phyloP scores from a whole-genome alignment of 1,284 basidiomycete genomes.

The Ustilago nuda region DNA sequence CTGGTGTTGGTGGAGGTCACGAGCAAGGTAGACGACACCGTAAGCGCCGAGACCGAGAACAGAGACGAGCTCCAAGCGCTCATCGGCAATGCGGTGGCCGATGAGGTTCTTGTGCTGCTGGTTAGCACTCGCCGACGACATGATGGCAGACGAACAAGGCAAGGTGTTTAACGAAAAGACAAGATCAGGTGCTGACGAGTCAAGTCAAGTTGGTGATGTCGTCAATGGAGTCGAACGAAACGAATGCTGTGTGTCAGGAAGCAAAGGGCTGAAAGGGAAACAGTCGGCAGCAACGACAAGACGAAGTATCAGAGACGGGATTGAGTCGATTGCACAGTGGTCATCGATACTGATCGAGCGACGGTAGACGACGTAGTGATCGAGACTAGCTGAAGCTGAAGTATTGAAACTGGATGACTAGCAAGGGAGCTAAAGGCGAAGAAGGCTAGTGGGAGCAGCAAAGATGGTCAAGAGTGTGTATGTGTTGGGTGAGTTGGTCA shows the following conservation, averaged over 20 bases:
- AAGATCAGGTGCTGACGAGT: not conserved
- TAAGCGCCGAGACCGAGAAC: constrained; percentile 94
- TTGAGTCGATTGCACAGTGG: not conserved
- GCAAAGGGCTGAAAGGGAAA: constrained; percentile 15
- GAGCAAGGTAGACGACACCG: constrained; percentile 85
- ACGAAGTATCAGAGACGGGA: not conserved
- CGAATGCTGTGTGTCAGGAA: not conserved
- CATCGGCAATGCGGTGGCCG: constrained; percentile 70
- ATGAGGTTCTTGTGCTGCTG: constrained; percentile 68
- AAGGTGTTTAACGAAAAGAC: not conserved
- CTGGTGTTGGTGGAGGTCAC: constrained; percentile 59
- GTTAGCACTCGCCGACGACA: constrained; percentile 44
- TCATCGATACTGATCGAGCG: not conserved
- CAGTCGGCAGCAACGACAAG: constrained; percentile 16
- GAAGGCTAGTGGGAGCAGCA: constrained; percentile 5
- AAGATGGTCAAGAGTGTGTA: constrained; percentile 16
- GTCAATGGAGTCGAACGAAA: not conserved
- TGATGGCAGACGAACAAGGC: constrained; percentile 22
- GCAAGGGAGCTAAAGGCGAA: not conserved
- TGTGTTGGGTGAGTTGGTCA: not conserved
- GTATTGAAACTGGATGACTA: constrained; percentile 1
- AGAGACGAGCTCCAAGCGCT: constrained; percentile 82
- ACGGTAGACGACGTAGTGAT: not conserved
- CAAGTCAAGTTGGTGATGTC: not conserved
- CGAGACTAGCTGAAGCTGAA: not conserved